Evolutionary conservation across 1,284 basidiomycete species (phyloP), one percentile per base, ranked within the genome.

Genomic region (Melampsora larici-populina): DNA sequence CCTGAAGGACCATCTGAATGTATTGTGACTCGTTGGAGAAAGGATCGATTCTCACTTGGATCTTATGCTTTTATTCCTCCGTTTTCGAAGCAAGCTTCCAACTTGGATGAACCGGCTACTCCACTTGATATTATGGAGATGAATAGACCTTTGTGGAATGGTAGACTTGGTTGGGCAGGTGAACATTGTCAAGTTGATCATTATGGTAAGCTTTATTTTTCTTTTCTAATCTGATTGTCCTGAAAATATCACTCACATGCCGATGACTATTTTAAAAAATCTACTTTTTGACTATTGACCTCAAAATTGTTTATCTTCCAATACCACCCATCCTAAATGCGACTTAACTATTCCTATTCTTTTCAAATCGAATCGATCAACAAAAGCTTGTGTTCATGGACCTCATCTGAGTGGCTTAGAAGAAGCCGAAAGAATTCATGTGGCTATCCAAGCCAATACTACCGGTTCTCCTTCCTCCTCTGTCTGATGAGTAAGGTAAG

Each of bases 71-170:
- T 83, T 66, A 79, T 84, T 13, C 80, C 80, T 11, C 77, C 80
- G 11, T 79, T 24, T 18, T 58, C 79, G 26, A 78, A 76, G 1
- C 79, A 78, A 31, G 75, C 58, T 21, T 51, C 46, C 24, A 76
- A 43, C 51, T 71, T 36, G 0, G 79, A 81, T 7, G 67, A 80
- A 15, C 78, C 78, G 17, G 80, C 79, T 33, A 82, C 81, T 24
- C 84, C 83, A 9, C 79, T 84, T 63, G 83, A 85, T 80, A 81
- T 83, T 74, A 80, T 81, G 36, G 82, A 83, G 79, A 80, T 84
- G 29, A 81, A 81, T 17, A 78, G 82, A 43, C 83, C 84, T 2
- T 80, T 83, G 15, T 85, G 84, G 84, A 80, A 80, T 48, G 81
- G 81, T 8, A 62, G 79, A 21, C 80, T 84, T 5, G 81, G 82